These are phyloP conservation scores for Gigaspora rosea DNA, from an alignment of 192 early-diverging fungal species.

Conservation along the genomic window DNA sequence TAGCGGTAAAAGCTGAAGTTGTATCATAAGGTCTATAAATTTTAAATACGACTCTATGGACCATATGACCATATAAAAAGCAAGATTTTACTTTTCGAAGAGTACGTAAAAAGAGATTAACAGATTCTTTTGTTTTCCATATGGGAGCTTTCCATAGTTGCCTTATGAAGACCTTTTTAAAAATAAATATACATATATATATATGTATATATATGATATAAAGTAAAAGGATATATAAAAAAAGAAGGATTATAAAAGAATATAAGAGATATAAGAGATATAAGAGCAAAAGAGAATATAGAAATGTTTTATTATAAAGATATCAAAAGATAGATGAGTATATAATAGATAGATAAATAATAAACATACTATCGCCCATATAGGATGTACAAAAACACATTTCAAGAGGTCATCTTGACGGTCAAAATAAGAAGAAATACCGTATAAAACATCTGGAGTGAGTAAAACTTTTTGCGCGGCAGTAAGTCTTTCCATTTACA, in stretches of 20 bases:
- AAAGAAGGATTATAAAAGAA: too few species aligned
- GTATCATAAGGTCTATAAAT: background rate
- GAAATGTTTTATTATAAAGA: too few species aligned
- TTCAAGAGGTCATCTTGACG: slow-evolving; percentile 2
- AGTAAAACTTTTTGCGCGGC: background rate
- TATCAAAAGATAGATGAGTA: background rate
- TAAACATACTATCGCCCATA: background rate
- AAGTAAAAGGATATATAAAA: too few species aligned
- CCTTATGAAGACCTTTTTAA: background rate
- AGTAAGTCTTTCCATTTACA: background rate
- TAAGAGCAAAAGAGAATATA: too few species aligned
- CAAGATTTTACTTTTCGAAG: background rate
- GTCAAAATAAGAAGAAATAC: background rate
- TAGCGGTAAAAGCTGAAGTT: background rate
- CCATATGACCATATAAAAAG: slow-evolving; percentile 12
- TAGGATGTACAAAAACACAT: background rate
- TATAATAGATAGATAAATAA: background rate
- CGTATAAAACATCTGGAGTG: background rate
- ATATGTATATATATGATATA: background rate
- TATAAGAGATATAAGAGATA: too few species aligned
- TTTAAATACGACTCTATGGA: slow-evolving; percentile 10
- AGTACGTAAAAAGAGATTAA: slow-evolving; percentile 5
- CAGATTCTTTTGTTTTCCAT: background rate
- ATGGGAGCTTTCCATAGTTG: slow-evolving; percentile 17
- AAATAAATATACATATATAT: background rate